Evolutionary conservation across 2,329 filamentous ascomycete genomes (phyloP), one percentile per base, ranked within the genome.

Genomic region (Periconia macrospinosa): DNA sequence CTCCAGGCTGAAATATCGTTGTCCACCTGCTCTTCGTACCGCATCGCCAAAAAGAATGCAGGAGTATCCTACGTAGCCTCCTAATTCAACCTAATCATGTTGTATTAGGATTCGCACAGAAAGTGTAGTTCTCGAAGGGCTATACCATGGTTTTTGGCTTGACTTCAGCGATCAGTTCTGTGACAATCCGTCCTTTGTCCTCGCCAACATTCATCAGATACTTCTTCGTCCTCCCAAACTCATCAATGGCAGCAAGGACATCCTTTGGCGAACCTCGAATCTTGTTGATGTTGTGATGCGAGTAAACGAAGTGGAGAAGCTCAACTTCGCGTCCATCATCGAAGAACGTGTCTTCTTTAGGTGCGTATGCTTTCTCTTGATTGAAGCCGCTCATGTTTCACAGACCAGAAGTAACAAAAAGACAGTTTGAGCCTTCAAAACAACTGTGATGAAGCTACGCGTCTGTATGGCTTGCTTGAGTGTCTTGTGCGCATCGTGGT

Each of bases 41-140:
- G 87, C 86, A 35, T 85, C 80, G 43, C 84, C 88, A 66, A 92
- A 93, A 1, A 91, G 79, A 54, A 94, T 85, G 54, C 87, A 86
- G 0, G 90, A 93, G 77, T 94, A 94, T 41, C 90, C 90, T 18
- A 92, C 81, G 71, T 93, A 94, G 46, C 89, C 88, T 45, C 91
- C 90, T 0, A 94, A 80, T 69, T 95, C 90, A 45, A 93, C 81
- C 78, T 79, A 53, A 41, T 41, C 53, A 45, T 33, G 43, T 2
- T n/a, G 33, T 43, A 40, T 46, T 42, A 47, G 35, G 27, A 23
- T 11, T 30, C 15, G 3, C n/a, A 27, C 2, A 17, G n/a, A 15
- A 30, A 14, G 1, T n/a, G 40, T 23, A 14, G 45, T 42, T 6
- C 13, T 27, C 3, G 14, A 43, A 30, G 19, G 51, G 15, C 42